Evolutionary conservation across 2,329 filamentous ascomycete genomes (phyloP), one percentile per base, ranked within the genome.

Genomic region (Metarhizium guizhouense): DNA sequence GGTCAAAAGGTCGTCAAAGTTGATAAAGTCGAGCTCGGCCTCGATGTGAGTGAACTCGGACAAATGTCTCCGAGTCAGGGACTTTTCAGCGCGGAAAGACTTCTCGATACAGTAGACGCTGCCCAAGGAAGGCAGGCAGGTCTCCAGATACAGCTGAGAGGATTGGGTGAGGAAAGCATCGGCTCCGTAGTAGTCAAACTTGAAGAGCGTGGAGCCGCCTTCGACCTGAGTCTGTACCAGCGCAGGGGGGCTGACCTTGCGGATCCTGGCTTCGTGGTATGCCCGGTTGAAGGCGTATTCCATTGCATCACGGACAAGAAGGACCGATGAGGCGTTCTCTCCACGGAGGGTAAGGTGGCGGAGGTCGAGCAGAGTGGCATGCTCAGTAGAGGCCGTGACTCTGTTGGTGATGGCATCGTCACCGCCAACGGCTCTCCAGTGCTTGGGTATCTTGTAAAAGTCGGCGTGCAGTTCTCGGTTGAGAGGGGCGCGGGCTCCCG

Each of bases 21-120:
- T 83, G 76, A 99, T 95, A 70, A 94, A 97, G 76, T 97, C 94
- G 58, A 99, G 81, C 73, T 99, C 94, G 57, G 87, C 93, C 75
- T 99, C 94, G 63, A 99, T 83, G 76, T 99, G 94, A 1, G 92
- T 95, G 77, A 96, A 99, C 74, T 99, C 94, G 51, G 90, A 89
- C 65, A 99, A 76, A 71, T 99, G 94, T 67, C 94, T 89, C 59
- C 94, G 88, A 52, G 94, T 99, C 56, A 97, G 79, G 6, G 87
- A 93, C 76, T 96, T 96, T 74, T 99, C 94, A 14, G 94, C 94
- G 59, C 94, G 92, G 86, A 99, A 99, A 2, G 93, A 97, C 72
- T 96, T 96, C 73, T 96, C 92, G 66, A 99, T 93, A 70, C 93
- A 97, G 81, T 95, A 99, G 54, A 96, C 91, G 69, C 96, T 90